A percentile compares a stretch with the other conserved stretches of the same genome.
phyloP scores from a whole-genome alignment of 179 eudicot species.

The Heliamphora pulchella region DNA sequence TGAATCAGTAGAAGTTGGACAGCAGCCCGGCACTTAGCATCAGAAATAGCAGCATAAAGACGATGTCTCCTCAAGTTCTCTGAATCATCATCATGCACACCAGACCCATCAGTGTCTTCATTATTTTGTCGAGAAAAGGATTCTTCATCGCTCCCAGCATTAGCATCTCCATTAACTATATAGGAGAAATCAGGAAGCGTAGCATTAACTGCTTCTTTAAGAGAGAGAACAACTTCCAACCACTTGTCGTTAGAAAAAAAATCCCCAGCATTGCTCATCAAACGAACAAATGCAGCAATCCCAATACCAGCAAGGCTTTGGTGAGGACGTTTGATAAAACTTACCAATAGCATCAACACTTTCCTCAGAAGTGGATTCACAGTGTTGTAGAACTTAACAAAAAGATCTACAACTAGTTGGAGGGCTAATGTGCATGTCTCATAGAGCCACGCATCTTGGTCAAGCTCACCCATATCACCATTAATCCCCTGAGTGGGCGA shows the following conservation, averaged over 20 bases:
- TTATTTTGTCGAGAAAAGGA: constrained; percentile 26
- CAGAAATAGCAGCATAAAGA: constrained; percentile 64
- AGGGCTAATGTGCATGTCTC: constrained; percentile 91
- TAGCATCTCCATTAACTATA: constrained; percentile 34
- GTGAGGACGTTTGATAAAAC: constrained; percentile 88
- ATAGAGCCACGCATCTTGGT: constrained; percentile 96
- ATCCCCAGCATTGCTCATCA: constrained; percentile 89
- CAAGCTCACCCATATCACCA: constrained; percentile 49
- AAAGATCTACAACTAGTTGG: constrained; percentile 88
- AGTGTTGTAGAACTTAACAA: constrained; percentile 74
- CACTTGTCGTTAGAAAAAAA: constrained; percentile 81
- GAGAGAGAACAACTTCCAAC: constrained; percentile 75
- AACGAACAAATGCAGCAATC: constrained; percentile 90
- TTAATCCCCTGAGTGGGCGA: constrained; percentile 39
- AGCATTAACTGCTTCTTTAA: constrained; percentile 72
- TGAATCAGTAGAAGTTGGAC: constrained; percentile 82
- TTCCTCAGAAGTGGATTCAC: constrained; percentile 80
- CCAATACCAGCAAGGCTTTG: constrained; percentile 99
- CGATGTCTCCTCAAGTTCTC: constrained; percentile 40
- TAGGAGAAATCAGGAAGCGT: constrained; percentile 87
- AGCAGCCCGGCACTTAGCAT: constrained; percentile 79
- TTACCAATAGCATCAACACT: constrained; percentile 70
- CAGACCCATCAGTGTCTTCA: constrained; percentile 41
- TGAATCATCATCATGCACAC: constrained; percentile 35
- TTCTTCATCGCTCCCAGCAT: constrained; percentile 37